Evolutionary conservation across 306 rosid species (phyloP), one percentile per base, ranked within the genome.

Genomic region (Lathyrus aphaca): DNA sequence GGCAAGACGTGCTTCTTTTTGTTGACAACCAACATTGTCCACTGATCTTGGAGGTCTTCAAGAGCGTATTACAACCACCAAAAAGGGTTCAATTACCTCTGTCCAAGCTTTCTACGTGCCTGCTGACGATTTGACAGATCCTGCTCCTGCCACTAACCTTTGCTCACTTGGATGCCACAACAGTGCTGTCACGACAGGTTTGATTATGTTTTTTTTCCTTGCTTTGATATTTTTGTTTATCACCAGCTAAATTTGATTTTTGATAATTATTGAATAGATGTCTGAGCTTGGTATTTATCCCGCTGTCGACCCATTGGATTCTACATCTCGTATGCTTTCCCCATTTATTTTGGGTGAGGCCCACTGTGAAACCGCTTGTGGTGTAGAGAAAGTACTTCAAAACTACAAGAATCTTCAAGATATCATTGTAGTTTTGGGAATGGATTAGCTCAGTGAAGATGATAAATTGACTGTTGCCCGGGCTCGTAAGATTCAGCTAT

Each of bases 81-180:
- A 91, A 81, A 94, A 94, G 77, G 99, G 99, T 80, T 94, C 99
- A 64, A 94, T 94, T 40, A 94, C 99, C 49, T 94, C 99, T 65
- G 99, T 94, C 72, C 99, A 94, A 80, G 99, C 99, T 80, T 91
- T 94, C 64, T 94, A 94, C 46, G 99, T 94, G 80, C 97, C 97
- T 77, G 97, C 99, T 71, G 99, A 91, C 83, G 99, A 94, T 53
- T 91, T 94, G 96, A 94, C 99, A 67, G 99, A 94, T 94, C 99
- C 97, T 18, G 99, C 99, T 74, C 99, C 99, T 61, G 99, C 99
- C 29, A 94, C 99, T 12, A 91, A 91, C 99, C 11, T 94, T 94
- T 8, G 99, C 99, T 84, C 99, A 94, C 85, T 82, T 94, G 90
- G 99, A 94, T 83, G 99, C 97, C 45, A 91, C 99, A 5, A 94